Percentiles rank a stretch among this genome's conserved stretches.
phyloP scores from a whole-genome alignment of 2,329 filamentous ascomycete genomes.

The Zymoseptoria tritici region DNA sequence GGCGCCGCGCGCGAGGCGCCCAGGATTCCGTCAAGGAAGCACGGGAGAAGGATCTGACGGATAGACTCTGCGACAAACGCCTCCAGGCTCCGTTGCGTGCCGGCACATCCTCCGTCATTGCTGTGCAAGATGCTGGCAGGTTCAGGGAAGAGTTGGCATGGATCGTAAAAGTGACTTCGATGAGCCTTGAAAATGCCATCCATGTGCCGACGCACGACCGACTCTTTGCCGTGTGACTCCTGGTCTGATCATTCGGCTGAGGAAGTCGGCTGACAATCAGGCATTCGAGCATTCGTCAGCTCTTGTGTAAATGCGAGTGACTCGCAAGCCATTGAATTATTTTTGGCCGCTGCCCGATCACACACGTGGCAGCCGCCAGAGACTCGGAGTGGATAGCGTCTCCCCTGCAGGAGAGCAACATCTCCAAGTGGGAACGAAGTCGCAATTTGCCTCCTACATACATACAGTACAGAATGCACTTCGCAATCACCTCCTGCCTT shows the following conservation, averaged over 20 bases:
- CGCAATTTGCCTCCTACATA: not conserved
- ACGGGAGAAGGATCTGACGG: not conserved
- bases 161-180: not conserved
- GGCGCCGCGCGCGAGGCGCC: not conserved
- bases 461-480: not conserved
- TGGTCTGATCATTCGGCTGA: not conserved
- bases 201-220: not conserved
- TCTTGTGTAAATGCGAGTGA: not conserved
- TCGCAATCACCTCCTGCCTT: not conserved
- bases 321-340: not conserved
- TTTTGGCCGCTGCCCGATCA: not conserved
- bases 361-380: not conserved
- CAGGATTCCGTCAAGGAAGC: not conserved
- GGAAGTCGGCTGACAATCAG: not conserved
- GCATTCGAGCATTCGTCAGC: not conserved
- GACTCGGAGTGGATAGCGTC: not conserved
- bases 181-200: not conserved
- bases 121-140: not conserved
- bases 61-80: not conserved
- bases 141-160: not conserved
- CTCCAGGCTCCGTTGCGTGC: no score
- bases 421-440: not conserved
- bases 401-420: not conserved
- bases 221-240: not conserved
- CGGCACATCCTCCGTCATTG: not conserved